Conservation (phyloP, 2,329 filamentous ascomycete genomes). For the Aspergillus eucalypticola region DNA sequence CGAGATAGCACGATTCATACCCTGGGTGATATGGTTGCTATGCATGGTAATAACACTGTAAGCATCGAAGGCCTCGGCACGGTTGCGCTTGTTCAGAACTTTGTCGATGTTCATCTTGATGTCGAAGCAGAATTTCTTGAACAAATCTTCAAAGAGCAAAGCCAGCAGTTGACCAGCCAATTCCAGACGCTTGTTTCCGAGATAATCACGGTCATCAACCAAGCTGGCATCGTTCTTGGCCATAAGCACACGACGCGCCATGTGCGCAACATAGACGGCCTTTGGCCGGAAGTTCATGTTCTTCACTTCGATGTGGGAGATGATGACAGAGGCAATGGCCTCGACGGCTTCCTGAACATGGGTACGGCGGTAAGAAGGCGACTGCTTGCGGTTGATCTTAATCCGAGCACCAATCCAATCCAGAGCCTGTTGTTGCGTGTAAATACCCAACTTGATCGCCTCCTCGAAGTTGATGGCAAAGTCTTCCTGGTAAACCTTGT, state of each 20-base stretch:
- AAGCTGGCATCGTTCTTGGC: conserved; percentile 84
- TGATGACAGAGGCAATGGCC: conserved; percentile 85
- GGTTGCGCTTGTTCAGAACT: conserved; percentile 87
- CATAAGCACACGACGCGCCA: conserved; percentile 95
- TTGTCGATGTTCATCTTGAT: conserved; percentile 95
- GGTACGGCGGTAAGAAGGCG: conserved; percentile 67
- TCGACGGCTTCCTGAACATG: conserved; percentile 90
- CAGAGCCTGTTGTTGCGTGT: conserved; percentile 91
- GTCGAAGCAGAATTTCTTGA: conserved; percentile 89
- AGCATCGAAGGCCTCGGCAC: conserved; percentile 85
- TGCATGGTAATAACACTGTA: conserved; percentile 80
- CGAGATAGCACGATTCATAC: conserved; percentile 93
- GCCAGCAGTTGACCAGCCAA: conserved; percentile 92
- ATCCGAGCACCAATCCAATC: conserved; percentile 87
- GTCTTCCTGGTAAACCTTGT: conserved; percentile 87
- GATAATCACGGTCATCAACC: conserved; percentile 95
- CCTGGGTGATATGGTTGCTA: conserved; percentile 82
- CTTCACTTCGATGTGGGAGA: conserved; percentile 89
- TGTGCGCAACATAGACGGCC: conserved; percentile 92
- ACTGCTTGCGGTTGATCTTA: conserved; percentile 73
- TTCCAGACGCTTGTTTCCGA: conserved; percentile 95
- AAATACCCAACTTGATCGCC: conserved; percentile 77
- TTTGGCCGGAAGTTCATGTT: conserved; percentile 96
- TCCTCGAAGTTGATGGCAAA: conserved; percentile 96
- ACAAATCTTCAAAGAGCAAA: conserved; percentile 92